Base-by-base conservation (phyloP, 768 basidiomycete species). In the Kwoniella dejecticola region DNA sequence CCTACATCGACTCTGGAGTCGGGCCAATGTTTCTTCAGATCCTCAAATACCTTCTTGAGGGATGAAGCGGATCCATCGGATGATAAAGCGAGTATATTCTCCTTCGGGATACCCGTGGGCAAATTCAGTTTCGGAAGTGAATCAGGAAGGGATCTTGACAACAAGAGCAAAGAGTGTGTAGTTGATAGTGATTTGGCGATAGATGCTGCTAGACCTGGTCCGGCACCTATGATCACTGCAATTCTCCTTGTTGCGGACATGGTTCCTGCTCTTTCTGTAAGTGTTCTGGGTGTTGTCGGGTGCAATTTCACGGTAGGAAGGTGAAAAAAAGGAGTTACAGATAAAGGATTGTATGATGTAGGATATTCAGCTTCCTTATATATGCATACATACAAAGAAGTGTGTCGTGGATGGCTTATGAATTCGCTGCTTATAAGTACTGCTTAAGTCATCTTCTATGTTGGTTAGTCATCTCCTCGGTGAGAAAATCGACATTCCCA, bases 111-210 rank as follows among this genome's bases (percentile, higher is more conserved):
- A 1, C 63, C 47, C 8, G 53, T 44, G 40, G 67, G 57, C 19
- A 70, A 42, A 13, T 67, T 64, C 21, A 68, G 57, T 17, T 70
- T 66, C 6, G 70, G 48, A 8, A 66, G 56, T 8, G 66, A 66
- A 17, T 44, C 53, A 15, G 68, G 71, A 2, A 73, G 31, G 5
- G 71, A 73, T 27, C 76, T 68, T n/a, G 73, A 71, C 24, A 77
- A 64, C 52, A 77, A 62, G 33, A 75, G 60, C 52, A 77, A 60
- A 30, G 66, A 65, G 64, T 77, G 76, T n/a, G 76, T 72, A 10
- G 62, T 19, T 10, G 71, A 60, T 46, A 77, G 67, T 3, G 70
- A 57, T 19, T 41, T 47, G 31, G 68, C 68, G 17, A 72, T 52
- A 21, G 64, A 46, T 1, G 64, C 33, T 44, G 61, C 46, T 23